Evolutionary conservation across 2,329 filamentous ascomycete genomes (phyloP), one percentile per base, ranked within the genome.

Genomic region (Biscogniauxia marginata): DNA sequence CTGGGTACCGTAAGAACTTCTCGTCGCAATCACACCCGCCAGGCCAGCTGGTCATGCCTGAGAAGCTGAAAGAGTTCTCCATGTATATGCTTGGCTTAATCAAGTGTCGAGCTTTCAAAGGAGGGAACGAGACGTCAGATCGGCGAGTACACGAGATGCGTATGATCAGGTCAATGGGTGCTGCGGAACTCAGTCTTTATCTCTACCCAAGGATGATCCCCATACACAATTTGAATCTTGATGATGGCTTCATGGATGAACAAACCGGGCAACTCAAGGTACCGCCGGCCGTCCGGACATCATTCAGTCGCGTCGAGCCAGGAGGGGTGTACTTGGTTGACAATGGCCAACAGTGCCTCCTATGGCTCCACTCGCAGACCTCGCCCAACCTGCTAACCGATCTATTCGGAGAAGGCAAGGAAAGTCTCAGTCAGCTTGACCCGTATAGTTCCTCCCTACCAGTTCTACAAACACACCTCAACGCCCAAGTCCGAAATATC

Each of bases 261-360:
- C 87, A 91, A 69, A 91, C 91, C 3, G 93, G 93, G 13, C 90
- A 97, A 62, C 79, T 99, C 44, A 87, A 87, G 69, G 86, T 99
- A 76, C 95, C 95, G 2, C 85, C 89, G 0, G 77, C 86, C 7
- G 79, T 96, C 54, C 89, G 95, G 25, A 88, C 92, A 8, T 93
- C 90, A 0, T 99, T 96, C 74, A 85, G 88, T 9, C 86, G 89
- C 45, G 87, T 98, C 46, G 93, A 99, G 74, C 88, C 96, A 53
- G 95, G 95, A 23, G 95, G 95, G 25, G 95, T 89, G 1, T 99
- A 99, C 71, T 78, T 99, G 18, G 88, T 99, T 20, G 95, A 99
- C 72, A 97, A 98, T 66, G 95, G 95, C 4, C 95, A 99, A 71
- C 85, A 90, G 62, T 90, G 92, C 68, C 82, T 98, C 21, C 77